A percentile compares a stretch with the other conserved stretches of the same genome.
phyloP scores from a whole-genome alignment of 140 eudicot species.

The Anethum foeniculum region DNA sequence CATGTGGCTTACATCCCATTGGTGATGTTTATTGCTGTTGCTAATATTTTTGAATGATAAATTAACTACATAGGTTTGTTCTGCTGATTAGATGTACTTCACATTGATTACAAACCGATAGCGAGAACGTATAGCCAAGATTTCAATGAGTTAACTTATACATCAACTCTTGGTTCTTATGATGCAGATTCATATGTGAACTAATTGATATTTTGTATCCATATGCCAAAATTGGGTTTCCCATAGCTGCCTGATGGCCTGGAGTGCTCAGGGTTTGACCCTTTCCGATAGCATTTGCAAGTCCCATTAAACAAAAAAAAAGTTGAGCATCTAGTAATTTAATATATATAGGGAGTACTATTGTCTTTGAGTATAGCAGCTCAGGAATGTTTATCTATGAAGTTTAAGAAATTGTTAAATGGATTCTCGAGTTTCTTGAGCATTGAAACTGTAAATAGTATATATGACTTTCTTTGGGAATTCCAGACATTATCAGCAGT shows the following conservation, averaged over 20 bases:
- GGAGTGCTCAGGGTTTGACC: not conserved
- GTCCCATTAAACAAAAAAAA: not conserved
- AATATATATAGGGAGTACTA: not conserved
- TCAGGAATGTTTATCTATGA: not conserved
- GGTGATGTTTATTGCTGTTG: not conserved
- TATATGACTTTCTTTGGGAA: conserved; percentile 10
- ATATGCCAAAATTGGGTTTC: not conserved
- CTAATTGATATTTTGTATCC: not conserved
- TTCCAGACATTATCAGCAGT: conserved; percentile 79
- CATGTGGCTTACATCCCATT: not conserved
- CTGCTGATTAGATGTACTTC: too few species aligned
- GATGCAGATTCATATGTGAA: not conserved
- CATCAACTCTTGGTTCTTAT: not conserved
- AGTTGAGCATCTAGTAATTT: not conserved
- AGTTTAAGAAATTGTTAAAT: not conserved
- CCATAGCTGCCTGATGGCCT: not conserved
- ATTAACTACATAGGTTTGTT: not conserved
- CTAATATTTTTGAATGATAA: not conserved
- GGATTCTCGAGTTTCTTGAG: not conserved
- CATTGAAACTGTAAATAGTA: not conserved
- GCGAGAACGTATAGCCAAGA: not conserved
- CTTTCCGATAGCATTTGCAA: not conserved
- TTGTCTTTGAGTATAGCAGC: not conserved
- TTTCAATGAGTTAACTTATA: not conserved
- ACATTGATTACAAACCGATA: not conserved